Percentiles rank a stretch among this genome's conserved stretches.
These are phyloP conservation scores for Alternaria ethzedia DNA, from an alignment of 2,329 filamentous ascomycete genomes.

Conservation along the genomic window DNA sequence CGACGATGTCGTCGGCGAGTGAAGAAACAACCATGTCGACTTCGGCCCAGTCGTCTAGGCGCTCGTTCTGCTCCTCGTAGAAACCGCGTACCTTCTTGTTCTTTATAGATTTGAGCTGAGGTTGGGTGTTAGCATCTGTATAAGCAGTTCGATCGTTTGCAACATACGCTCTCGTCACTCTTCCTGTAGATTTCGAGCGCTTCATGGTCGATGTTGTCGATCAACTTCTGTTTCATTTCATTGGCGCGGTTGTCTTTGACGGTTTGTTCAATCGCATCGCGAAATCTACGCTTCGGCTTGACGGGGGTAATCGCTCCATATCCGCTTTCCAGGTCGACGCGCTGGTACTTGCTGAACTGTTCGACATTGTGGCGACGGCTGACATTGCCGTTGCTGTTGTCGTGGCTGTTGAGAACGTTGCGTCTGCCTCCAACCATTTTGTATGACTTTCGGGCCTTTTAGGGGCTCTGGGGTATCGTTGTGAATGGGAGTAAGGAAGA, in stretches of 20 bases:
- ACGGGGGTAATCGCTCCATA: constrained; percentile 28
- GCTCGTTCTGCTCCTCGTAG: constrained; percentile 62
- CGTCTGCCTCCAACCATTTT: constrained; percentile 33
- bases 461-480: neutral
- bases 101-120: constrained; percentile 57
- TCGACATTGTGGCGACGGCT: constrained; percentile 12
- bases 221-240: constrained; percentile 58
- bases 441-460: neutral
- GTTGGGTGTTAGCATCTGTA: neutral
- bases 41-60: constrained; percentile 64
- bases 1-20: constrained; percentile 65
- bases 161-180: constrained; percentile 55
- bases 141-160: neutral
- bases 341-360: constrained; percentile 21
- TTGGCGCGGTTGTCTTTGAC: constrained; percentile 54
- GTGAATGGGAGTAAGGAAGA: neutral
- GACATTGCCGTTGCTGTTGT: constrained; percentile 13
- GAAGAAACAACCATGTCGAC: constrained; percentile 64
- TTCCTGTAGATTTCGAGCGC: constrained; percentile 59
- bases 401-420: constrained; percentile 20
- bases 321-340: constrained; percentile 38
- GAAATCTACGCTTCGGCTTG: constrained; percentile 47
- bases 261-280: constrained; percentile 56
- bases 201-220: constrained; percentile 55
- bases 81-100: constrained; percentile 60